Evolutionary conservation across 2,329 filamentous ascomycete species (phyloP).

Genomic region (Trichoderma oligosporum): DNA sequence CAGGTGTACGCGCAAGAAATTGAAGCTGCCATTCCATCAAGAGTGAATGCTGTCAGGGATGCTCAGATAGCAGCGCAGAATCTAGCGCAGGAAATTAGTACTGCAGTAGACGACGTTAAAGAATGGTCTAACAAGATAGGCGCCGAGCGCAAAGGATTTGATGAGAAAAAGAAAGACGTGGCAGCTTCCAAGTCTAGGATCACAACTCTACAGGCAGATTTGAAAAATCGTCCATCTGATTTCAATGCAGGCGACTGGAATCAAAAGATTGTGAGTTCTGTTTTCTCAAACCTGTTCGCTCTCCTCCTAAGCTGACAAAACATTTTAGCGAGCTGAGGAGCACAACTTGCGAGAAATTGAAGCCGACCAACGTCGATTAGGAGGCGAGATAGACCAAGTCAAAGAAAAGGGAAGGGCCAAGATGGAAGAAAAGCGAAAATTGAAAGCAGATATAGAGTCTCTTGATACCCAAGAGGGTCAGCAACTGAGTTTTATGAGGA

Average conservation of each 20-base stretch:
- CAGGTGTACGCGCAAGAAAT: conserved; percentile 61
- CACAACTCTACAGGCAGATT: conserved; percentile 57
- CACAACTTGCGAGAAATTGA: conserved; percentile 52
- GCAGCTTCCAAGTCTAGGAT: conserved; percentile 54
- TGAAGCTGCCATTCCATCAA: conserved; percentile 50
- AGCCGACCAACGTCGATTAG: conserved; percentile 37
- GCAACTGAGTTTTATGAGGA: conserved; percentile 62
- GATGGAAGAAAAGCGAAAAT: conserved; percentile 35
- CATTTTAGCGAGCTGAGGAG: conserved; percentile 55
- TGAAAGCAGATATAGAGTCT: conserved; percentile 49
- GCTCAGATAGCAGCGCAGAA: conserved; percentile 51
- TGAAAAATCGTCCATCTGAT: conserved; percentile 58
- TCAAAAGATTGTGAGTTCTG: conserved; percentile 60
- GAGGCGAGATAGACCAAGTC: conserved; percentile 41
- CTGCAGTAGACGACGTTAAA: conserved; percentile 39
- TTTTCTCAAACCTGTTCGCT: background rate
- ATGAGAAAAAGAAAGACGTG: conserved; percentile 50
- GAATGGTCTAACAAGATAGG: conserved; percentile 44
- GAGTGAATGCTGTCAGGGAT: conserved; percentile 50
- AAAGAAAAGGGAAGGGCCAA: conserved; percentile 41
- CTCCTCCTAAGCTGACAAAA: background rate
- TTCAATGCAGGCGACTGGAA: conserved; percentile 72
- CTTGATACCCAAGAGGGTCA: conserved; percentile 74
- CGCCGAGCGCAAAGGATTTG: conserved; percentile 48
- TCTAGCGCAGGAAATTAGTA: conserved; percentile 38